These are phyloP conservation scores for Cicer pinnatifidum DNA, from an alignment of 306 rosid genomes.

Conservation along the genomic window DNA sequence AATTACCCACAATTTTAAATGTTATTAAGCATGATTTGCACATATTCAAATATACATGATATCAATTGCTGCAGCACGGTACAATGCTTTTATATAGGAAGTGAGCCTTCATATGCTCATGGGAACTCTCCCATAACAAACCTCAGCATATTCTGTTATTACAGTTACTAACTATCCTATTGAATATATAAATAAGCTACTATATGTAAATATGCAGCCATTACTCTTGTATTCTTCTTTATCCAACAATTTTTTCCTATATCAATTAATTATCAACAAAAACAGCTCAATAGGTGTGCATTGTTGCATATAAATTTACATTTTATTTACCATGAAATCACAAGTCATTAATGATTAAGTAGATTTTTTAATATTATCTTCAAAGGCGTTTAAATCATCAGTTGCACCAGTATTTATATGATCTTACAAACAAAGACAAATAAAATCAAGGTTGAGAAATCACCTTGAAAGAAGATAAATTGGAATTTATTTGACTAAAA, in stretches of 20 bases:
- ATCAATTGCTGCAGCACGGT: no score
- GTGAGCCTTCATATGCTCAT: not conserved
- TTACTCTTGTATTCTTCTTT: slow-evolving; percentile 2
- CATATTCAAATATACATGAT: no score
- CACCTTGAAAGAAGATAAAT: slow-evolving; percentile 77
- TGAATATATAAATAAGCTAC: not conserved
- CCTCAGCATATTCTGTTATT: not conserved
- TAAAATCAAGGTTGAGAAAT: slow-evolving; percentile 41
- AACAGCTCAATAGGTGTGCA: slow-evolving; percentile 20
- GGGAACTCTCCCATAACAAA: not conserved
- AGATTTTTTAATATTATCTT: not conserved
- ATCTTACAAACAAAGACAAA: slow-evolving; percentile 9
- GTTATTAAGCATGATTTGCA: no score
- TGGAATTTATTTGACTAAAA: slow-evolving; percentile 70
- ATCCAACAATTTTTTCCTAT: slow-evolving; percentile 9
- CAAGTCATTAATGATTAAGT: not conserved
- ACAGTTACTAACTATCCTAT: not conserved
- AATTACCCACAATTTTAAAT: no score
- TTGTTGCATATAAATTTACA: slow-evolving; percentile 1
- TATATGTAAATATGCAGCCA: not conserved
- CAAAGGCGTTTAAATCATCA: slow-evolving; percentile 6
- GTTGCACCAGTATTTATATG: slow-evolving; percentile 21
- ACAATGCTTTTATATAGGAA: not conserved
- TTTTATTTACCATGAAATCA: slow-evolving; percentile 10
- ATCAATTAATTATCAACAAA: not conserved